phyloP scores from a whole-genome alignment of 176 grass and related monocot species.

The Pontederia crassipes region DNA sequence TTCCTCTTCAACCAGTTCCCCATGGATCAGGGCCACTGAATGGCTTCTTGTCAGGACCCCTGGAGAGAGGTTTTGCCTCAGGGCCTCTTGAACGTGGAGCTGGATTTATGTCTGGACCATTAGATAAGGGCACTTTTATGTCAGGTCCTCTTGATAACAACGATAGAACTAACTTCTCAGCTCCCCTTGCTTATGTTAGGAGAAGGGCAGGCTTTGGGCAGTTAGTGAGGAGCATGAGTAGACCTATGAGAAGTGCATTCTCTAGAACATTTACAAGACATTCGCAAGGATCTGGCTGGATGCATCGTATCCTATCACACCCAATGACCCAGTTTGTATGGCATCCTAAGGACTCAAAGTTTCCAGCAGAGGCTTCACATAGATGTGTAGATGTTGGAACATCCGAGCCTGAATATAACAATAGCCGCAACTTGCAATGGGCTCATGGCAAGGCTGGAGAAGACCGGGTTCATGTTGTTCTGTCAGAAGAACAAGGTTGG shows the following conservation, averaged over 20 bases:
- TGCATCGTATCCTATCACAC: no score
- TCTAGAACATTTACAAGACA: slow-evolving; percentile 46
- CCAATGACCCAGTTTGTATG: background rate
- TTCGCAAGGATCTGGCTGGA: slow-evolving; percentile 12
- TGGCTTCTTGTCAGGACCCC: slow-evolving; percentile 33
- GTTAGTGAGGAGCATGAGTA: slow-evolving; percentile 35
- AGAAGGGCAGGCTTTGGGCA: slow-evolving; percentile 48
- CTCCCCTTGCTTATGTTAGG: slow-evolving; percentile 44
- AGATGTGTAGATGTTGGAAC: background rate
- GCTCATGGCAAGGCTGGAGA: slow-evolving; percentile 81
- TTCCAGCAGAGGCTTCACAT: background rate
- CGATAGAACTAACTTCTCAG: background rate
- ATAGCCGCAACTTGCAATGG: slow-evolving; percentile 62
- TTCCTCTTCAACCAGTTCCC: slow-evolving; percentile 53
- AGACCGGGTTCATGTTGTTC: slow-evolving; percentile 77
- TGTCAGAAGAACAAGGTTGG: slow-evolving; percentile 90
- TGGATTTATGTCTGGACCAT: slow-evolving; percentile 51
- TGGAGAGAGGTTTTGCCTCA: slow-evolving; percentile 6
- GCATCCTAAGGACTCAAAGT: slow-evolving; percentile 44
- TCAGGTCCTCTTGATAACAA: slow-evolving; percentile 29
- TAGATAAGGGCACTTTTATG: slow-evolving; percentile 49
- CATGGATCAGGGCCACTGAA: background rate
- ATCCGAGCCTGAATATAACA: background rate
- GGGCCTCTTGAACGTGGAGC: slow-evolving; percentile 12
- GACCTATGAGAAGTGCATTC: slow-evolving; percentile 13